Base-by-base conservation (phyloP, 1,284 basidiomycete genomes). In the Malassezia caprae region DNA sequence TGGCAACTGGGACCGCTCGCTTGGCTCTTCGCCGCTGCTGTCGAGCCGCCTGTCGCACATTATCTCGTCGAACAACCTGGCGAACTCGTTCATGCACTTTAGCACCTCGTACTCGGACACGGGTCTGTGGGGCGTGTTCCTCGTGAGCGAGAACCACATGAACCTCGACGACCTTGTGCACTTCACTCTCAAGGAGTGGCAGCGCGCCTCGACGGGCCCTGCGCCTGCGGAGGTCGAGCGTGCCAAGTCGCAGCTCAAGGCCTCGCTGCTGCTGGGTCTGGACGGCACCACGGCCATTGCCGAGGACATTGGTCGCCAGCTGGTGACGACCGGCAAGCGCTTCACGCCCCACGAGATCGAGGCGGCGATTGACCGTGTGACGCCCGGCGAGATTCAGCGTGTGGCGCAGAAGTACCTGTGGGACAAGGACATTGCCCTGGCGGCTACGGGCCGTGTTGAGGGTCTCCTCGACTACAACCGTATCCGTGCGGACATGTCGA, bases 31-130 rank as follows among this genome's bases (percentile, higher is more conserved):
- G 11, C 82, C 90, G 34, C 80, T 96, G 56, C 84, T 94, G 65
- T 90, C 87, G 61, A 94, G 90, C 54, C 84, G 86, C 58, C 84
- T 99, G 59, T 89, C 87, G 46, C 87, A 93, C 78, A 87, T 90
- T 76, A 80, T 98, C 72, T 89, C 89, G 45, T 81, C 82, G 61
- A 87, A 96, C 83, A 90, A 90, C 80, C 87, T 98, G 73, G 93
- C 94, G 73, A 99, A 98, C 82, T 90, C 87, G 65, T 98, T 88
- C 85, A 94, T 96, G 89, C 90, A 88, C 62, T 99, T 98, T 84
- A 94, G 89, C 37, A 98, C 94, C 11, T 91, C 88, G n/a, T 99
- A 99, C 81, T 91, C 90, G 15, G 94, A 98, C 78, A 98, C 91
- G 17, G 94, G 93, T 72, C 84, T 99, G 43, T 98, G 94, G 94